Percentiles rank a stretch among this genome's conserved stretches.
These are phyloP conservation scores for Diacronema lutheri DNA, from an alignment of 78 protist genomes.

Conservation along the genomic window DNA sequence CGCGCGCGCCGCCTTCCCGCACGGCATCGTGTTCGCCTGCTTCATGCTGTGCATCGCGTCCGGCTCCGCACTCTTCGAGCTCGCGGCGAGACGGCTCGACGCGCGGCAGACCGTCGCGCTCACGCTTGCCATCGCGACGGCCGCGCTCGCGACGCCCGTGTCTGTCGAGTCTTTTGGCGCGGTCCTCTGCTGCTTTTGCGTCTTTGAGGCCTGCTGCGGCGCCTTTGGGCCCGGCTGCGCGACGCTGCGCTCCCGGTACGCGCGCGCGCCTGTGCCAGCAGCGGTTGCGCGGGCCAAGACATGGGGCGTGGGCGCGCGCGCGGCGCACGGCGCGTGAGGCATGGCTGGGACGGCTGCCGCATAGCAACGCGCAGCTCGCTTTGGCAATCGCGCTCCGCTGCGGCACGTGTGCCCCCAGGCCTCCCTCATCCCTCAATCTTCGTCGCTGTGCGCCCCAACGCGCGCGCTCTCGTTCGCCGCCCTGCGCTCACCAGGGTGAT, in stretches of 20 bases:
- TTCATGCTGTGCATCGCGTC: slow-evolving; percentile 82
- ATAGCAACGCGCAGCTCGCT: too few relatives aligned
- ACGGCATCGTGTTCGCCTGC: slow-evolving; percentile 76
- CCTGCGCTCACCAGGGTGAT: background rate
- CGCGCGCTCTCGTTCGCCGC: background rate
- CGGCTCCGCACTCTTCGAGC: slow-evolving; percentile 60
- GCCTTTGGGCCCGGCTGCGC: slow-evolving; percentile 73
- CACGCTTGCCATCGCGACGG: too few relatives aligned
- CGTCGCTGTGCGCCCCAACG: background rate
- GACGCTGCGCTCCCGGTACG: slow-evolving; percentile 54
- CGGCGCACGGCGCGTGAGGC: too few relatives aligned
- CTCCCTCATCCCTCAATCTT: too few relatives aligned
- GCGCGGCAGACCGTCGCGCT: too few relatives aligned
- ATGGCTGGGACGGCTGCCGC: too few relatives aligned
- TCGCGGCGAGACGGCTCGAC: too few relatives aligned
- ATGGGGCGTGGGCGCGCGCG: background rate
- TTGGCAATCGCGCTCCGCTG: too few relatives aligned
- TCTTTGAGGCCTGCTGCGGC: slow-evolving; percentile 83
- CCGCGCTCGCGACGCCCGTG: background rate
- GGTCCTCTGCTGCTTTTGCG: slow-evolving; percentile 43
- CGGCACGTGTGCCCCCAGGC: too few relatives aligned
- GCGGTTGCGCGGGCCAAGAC: too few relatives aligned
- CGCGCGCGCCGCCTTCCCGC: slow-evolving; percentile 45
- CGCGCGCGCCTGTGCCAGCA: background rate
- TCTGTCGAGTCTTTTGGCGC: background rate